Base-by-base conservation (phyloP, 352 stramenopile genomes). In the Pythium grandisporangium region DNA sequence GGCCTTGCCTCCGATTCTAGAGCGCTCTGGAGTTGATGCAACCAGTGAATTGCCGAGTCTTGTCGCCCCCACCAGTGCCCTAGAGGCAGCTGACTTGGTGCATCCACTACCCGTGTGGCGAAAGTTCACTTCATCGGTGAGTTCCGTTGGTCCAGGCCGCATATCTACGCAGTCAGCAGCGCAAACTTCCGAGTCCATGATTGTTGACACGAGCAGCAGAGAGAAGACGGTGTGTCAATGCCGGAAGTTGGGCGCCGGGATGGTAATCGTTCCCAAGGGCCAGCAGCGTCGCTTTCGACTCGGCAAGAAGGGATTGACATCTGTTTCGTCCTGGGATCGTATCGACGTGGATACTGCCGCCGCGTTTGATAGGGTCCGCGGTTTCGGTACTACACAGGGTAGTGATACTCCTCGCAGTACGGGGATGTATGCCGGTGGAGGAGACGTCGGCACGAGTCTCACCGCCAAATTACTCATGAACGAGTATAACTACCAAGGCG, bases 181-280 rank as follows among this genome's bases (percentile, higher is more conserved):
- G n/a, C n/a, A n/a, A n/a, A n/a, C n/a, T n/a, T 32, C 8, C 8
- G 27, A 32, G 27, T 32, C 27, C 27, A 1, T 14, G 27, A 14
- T 14, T 32, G 27, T 14, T 14, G 27, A 32, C 27, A 14, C 27
- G 14, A 14, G 8, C 14, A 14, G 27, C 14, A n/a, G n/a, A n/a
- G n/a, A n/a, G n/a, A n/a, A n/a, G n/a, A n/a, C n/a, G n/a, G 27
- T 32, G n/a, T 83, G 70, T 43, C 51, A 38, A 20, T 83, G 70
- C 45, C 59, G 53, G 24, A 68, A 69, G 20, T 65, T 80, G 4
- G 70, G 66, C 2, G 61, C 59, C 7, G 67, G 65, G 0, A 57
- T 69, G 5, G 51, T 41, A n/a, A 51, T 50, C 8, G 43, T 58
- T 19, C 22, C 63, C 16, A 48, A 54, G 4, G 36, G 44, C 2